These are phyloP conservation scores for Sporothrix globosa DNA, from an alignment of 2,329 filamentous ascomycete genomes.

Conservation along the genomic window DNA sequence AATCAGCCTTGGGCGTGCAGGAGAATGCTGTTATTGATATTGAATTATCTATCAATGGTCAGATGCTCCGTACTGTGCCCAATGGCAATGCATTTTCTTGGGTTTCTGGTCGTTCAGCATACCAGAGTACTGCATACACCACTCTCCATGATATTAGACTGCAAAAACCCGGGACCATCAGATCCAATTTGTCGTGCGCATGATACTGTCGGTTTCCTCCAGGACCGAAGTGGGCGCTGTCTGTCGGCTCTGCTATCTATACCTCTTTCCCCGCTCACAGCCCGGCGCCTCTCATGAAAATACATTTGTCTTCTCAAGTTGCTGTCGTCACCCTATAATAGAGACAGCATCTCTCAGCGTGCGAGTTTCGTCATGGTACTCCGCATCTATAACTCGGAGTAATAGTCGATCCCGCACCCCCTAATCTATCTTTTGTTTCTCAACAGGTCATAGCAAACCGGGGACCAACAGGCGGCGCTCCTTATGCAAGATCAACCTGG, in stretches of 20 bases:
- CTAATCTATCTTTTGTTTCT: slow-evolving; percentile 20
- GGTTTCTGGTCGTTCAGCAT: too few species aligned
- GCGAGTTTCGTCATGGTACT: neutral
- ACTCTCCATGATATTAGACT: too few species aligned
- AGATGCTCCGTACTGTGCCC: neutral
- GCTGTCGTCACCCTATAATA: slow-evolving; percentile 24
- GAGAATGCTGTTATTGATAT: neutral
- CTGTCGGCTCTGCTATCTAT: neutral
- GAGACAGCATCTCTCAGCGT: neutral
- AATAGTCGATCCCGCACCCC: slow-evolving; percentile 25
- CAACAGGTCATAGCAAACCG: slow-evolving; percentile 21
- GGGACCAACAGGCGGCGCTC: slow-evolving; percentile 10
- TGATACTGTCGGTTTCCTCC: neutral
- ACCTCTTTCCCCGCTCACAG: neutral
- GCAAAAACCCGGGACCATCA: neutral
- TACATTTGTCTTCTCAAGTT: slow-evolving; percentile 16
- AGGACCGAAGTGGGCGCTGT: neutral
- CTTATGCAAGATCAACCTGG: slow-evolving; percentile 2
- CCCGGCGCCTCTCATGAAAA: neutral
- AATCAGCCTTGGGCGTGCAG: neutral
- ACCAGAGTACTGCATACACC: too few species aligned
- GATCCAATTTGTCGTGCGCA: neutral
- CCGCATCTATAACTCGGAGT: slow-evolving; percentile 18
- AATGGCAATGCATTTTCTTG: neutral
- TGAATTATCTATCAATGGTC: neutral